Evolutionary conservation across 345 rosid genomes (phyloP).

Genomic region (Pugionium dolabratum): DNA sequence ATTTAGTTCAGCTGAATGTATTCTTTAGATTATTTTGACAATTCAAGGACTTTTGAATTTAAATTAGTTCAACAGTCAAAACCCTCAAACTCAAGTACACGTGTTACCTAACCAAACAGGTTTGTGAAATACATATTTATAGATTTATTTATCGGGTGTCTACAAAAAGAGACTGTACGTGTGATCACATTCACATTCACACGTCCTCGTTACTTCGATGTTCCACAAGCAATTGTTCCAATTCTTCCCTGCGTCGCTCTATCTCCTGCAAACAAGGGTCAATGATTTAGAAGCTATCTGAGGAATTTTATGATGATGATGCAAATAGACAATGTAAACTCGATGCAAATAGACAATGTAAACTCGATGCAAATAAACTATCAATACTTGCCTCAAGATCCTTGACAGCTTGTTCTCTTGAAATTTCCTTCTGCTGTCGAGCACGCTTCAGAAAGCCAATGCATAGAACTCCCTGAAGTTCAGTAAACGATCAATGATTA

Average conservation of each 20-base stretch:
- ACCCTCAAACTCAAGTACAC: not conserved
- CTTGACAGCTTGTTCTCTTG: slow-evolving; percentile 79
- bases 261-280: slow-evolving; percentile 55
- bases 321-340: slow-evolving; percentile 1
- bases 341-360: slow-evolving; percentile 1
- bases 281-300: slow-evolving; percentile 12
- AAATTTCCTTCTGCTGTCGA: slow-evolving; percentile 61
- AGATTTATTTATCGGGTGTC: no score
- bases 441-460: slow-evolving; percentile 83
- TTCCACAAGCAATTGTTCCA: slow-evolving; percentile 73
- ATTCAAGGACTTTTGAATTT: not conserved
- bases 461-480: slow-evolving; percentile 78
- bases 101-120: no score
- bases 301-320: not conserved
- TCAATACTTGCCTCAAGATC: slow-evolving; percentile 71
- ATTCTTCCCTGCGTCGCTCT: slow-evolving; percentile 76
- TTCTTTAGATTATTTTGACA: slow-evolving; percentile 6
- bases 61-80: slow-evolving; percentile 16
- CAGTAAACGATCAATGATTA: slow-evolving; percentile 10
- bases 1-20: slow-evolving; percentile 24
- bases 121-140: no score
- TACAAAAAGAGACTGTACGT: not conserved
- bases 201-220: slow-evolving; percentile 43
- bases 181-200: slow-evolving; percentile 29
- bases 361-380: not conserved